Evolutionary conservation across 2,329 filamentous ascomycete species (phyloP).

Genomic region (Madurella fahalii): DNA sequence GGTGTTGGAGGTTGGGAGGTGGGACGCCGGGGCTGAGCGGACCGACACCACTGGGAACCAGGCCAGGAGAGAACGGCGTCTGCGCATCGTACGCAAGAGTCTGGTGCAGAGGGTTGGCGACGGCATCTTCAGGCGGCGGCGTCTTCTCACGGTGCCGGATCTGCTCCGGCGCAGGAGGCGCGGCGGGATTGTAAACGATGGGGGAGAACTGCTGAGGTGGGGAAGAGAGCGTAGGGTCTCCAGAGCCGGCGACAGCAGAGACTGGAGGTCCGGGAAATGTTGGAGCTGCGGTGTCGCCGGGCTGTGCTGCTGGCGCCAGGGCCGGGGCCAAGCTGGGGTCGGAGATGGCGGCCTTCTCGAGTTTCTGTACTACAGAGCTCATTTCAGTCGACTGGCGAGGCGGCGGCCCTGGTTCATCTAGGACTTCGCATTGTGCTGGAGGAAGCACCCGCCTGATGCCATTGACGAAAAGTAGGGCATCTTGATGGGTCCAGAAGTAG

Average conservation of each 20-base stretch:
- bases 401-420: slow-evolving; percentile 57
- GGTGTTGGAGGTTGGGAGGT: slow-evolving; percentile 34
- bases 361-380: slow-evolving; percentile 67
- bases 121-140: slow-evolving; percentile 67
- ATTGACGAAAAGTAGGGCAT: slow-evolving; percentile 67
- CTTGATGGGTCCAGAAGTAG: slow-evolving; percentile 74
- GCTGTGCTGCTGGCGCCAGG: slow-evolving; percentile 40
- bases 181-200: slow-evolving; percentile 75
- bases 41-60: slow-evolving; percentile 45
- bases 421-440: slow-evolving; percentile 55
- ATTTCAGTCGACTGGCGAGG: slow-evolving; percentile 45
- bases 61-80: slow-evolving; percentile 50
- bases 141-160: slow-evolving; percentile 75
- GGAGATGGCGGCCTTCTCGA: slow-evolving; percentile 67
- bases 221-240: slow-evolving; percentile 27
- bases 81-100: slow-evolving; percentile 53
- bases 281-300: slow-evolving; percentile 26
- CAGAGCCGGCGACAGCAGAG: slow-evolving; percentile 29
- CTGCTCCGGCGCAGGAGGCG: slow-evolving; percentile 68
- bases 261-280: slow-evolving; percentile 41
- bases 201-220: slow-evolving; percentile 50
- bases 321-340: slow-evolving; percentile 44
- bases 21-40: slow-evolving; percentile 39
- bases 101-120: slow-evolving; percentile 53
- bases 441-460: slow-evolving; percentile 63